Conservation (phyloP, 768 basidiomycete species). For the Lactarius trivialis region DNA sequence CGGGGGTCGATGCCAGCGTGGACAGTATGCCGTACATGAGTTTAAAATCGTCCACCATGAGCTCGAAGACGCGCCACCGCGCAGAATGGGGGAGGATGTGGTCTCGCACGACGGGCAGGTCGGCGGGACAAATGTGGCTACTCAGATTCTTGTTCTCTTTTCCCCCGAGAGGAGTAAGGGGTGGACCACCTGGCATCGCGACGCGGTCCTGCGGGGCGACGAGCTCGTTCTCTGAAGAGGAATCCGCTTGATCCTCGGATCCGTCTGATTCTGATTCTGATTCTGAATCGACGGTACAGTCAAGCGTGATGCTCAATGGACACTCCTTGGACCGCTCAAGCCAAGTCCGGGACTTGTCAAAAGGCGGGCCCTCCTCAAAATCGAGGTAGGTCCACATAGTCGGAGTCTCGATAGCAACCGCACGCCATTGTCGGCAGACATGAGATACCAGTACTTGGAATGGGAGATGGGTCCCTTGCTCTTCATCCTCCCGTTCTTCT, state of each 20-base stretch:
- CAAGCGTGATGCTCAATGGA: slow-evolving; percentile 49
- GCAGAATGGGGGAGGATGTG: no score
- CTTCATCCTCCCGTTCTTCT: slow-evolving; percentile 19
- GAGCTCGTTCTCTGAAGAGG: slow-evolving; percentile 3
- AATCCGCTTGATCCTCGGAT: slow-evolving; percentile 10
- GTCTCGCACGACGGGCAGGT: no score
- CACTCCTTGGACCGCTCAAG: slow-evolving; percentile 49
- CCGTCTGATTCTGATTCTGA: slow-evolving; percentile 20
- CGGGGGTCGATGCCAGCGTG: slow-evolving; percentile 37
- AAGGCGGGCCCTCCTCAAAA: no score
- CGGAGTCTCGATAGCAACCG: slow-evolving; percentile 44
- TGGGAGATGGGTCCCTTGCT: slow-evolving; percentile 22
- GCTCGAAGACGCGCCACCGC: slow-evolving; percentile 38
- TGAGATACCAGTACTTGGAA: slow-evolving; percentile 56
- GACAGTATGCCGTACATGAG: slow-evolving; percentile 43
- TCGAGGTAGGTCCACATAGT: slow-evolving; percentile 51
- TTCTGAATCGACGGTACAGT: slow-evolving; percentile 25
- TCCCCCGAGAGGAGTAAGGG: slow-evolving; percentile 10
- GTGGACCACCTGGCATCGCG: slow-evolving; percentile 18
- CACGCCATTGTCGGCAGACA: no score
- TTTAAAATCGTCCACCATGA: slow-evolving; percentile 40
- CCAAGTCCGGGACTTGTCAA: slow-evolving; percentile 38
- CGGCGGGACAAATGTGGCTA: slow-evolving; percentile 14
- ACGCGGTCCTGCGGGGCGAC: slow-evolving; percentile 16
- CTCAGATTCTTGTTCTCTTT: not conserved